Conservation (phyloP, 495 filamentous ascomycete species). For the Daldinia concentrica region DNA sequence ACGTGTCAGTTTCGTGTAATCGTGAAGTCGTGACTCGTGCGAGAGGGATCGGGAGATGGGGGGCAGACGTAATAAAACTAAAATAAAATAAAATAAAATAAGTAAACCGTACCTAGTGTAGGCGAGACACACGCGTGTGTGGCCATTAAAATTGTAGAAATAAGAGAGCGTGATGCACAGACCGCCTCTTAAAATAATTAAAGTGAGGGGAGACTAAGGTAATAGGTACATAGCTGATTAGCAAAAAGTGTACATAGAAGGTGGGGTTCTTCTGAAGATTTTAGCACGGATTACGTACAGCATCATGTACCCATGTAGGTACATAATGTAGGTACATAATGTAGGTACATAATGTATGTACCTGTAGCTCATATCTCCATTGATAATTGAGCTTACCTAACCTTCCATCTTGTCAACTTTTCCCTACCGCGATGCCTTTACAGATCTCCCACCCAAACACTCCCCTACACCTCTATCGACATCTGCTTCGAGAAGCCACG, state of each 20-base stretch:
- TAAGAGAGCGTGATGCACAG: slow-evolving; percentile 27
- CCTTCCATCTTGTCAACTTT: background rate
- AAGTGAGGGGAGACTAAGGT: slow-evolving; percentile 34
- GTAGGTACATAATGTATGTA: no score
- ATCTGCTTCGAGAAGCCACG: slow-evolving; percentile 82
- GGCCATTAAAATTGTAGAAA: background rate
- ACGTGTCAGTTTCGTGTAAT: slow-evolving; percentile 52
- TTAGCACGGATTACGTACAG: background rate
- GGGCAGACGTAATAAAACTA: slow-evolving; percentile 1
- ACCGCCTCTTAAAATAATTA: slow-evolving; percentile 24
- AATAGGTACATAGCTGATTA: slow-evolving; percentile 11
- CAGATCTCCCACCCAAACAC: slow-evolving; percentile 51
- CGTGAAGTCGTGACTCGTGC: slow-evolving; percentile 44
- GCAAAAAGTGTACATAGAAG: background rate
- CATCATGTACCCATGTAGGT: background rate
- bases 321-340: background rate
- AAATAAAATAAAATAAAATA: slow-evolving; percentile 9
- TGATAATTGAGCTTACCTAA: no score
- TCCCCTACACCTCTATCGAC: slow-evolving; percentile 73
- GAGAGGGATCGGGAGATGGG: background rate
- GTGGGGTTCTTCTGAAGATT: background rate
- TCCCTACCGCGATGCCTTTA: slow-evolving; percentile 32
- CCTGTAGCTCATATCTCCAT: no score
- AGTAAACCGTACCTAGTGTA: background rate
- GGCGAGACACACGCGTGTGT: slow-evolving; percentile 37